phyloP scores from a whole-genome alignment of 345 rosid species.

The Boechera stricta region DNA sequence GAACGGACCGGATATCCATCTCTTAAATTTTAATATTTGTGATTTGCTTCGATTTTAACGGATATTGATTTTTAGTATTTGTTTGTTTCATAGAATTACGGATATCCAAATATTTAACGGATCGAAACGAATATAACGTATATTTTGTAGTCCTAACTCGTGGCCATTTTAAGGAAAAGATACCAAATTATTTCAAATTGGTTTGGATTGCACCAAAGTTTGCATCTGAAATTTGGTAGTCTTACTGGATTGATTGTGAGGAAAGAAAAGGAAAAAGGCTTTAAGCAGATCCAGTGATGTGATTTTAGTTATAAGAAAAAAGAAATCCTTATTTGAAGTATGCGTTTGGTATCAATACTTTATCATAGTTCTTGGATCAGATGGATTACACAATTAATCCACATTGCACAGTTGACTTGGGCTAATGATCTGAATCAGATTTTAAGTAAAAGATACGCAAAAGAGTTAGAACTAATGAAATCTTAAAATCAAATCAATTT shows the following conservation, averaged over 20 bases:
- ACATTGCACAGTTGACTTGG: conserved; percentile 7
- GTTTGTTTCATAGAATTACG: too few species aligned
- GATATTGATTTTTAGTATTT: too few species aligned
- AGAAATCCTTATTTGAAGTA: not conserved
- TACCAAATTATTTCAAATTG: too few species aligned
- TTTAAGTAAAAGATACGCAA: not conserved
- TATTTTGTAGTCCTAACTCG: too few species aligned
- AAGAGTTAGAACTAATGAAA: not conserved
- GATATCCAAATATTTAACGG: too few species aligned
- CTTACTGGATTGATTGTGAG: not conserved
- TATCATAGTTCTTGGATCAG: not conserved
- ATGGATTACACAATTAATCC: not conserved
- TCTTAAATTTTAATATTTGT: too few species aligned
- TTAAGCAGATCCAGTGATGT: not conserved
- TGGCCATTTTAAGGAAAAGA: not conserved
- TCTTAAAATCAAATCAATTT: conserved; percentile 2
- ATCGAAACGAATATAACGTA: too few species aligned
- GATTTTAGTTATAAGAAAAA: not conserved
- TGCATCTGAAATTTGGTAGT: not conserved
- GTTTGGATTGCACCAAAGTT: too few species aligned
- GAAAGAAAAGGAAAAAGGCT: not conserved
- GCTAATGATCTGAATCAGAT: not conserved
- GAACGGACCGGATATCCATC: too few species aligned
- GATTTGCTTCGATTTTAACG: too few species aligned
- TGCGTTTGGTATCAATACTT: not conserved